Evolutionary conservation across 345 rosid genomes (phyloP), one percentile per base, ranked within the genome.

Genomic region (Theobroma cacao): DNA sequence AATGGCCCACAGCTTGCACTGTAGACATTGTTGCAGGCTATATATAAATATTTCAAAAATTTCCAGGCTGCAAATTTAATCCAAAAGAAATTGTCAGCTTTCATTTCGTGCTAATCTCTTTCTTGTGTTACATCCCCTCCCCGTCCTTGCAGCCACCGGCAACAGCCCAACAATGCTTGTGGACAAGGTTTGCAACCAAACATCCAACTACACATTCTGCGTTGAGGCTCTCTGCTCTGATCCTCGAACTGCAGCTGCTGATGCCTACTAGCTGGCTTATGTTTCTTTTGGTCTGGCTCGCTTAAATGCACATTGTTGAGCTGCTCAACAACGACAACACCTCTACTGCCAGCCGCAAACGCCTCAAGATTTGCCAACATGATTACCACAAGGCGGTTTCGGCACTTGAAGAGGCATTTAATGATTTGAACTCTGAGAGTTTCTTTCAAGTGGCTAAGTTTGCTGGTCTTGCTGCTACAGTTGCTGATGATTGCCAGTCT

Each of bases 361-460:
- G 81, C 43, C 89, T 88, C 43, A 50, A 38, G 26, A 22, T 15
- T 22, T 86, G 89, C 48, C 1, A 66, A 34, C 56, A 18, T 20
- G 69, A 75, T 33, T 88, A 86, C 60, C 33, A 26, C 12, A 56
- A 41, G 66, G 86, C 79, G 10, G 80, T 79, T 61, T 47, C 77
- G 1, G 73, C 78, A 2, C 41, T 88, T 1, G 80, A 15, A 15
- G 31, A 69, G 67, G 85, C 87, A 20, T 56, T 77, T 65, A 76
- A 84, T 26, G 89, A 86, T 82, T 69, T 88, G 66, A 80, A 86
- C 79, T 75, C 89, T 3, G 87, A 86, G 84, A 84, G 82, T 65
- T 86, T 52, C 82, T 81, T 61, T 55, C 64, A 74, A 65, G 36
- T 87, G 77, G 75, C 15, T 24, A 38, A 72, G 12, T 71, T 78